Conservation (phyloP, 495 filamentous ascomycete species). For the Xeromyces bisporus region DNA sequence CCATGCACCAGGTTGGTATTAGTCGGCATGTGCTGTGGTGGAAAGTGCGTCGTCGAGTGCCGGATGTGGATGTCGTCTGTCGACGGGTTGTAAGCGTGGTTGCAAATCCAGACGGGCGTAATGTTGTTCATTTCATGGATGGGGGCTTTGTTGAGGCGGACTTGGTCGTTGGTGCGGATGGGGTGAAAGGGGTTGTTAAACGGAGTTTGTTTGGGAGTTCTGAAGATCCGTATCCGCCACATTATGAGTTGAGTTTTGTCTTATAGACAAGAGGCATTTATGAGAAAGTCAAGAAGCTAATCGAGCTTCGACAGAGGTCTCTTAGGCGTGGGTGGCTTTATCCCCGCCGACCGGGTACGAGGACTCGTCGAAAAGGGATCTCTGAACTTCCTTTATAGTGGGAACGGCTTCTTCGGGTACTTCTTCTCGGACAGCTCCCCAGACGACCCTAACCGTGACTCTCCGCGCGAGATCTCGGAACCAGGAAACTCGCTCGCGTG, state of each 20-base stretch:
- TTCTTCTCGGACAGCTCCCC: conserved; percentile 15
- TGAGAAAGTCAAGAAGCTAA: background rate
- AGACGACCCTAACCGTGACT: conserved; percentile 9
- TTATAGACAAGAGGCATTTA: background rate
- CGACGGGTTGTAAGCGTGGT: conserved; percentile 12
- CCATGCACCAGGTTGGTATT: conserved; percentile 15
- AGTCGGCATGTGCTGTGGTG: conserved; percentile 23
- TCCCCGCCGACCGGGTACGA: conserved; percentile 14
- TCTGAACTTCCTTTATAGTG: conserved; percentile 36
- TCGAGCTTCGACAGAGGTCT: conserved; percentile 31
- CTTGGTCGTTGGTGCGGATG: conserved; percentile 46
- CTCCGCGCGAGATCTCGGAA: conserved; percentile 14
- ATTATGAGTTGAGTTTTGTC: conserved; percentile 22
- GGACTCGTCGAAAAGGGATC: conserved; percentile 17
- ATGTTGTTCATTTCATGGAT: conserved; percentile 16
- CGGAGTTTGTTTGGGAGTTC: conserved; percentile 24
- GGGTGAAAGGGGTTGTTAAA: conserved; percentile 34
- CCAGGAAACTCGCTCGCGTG: conserved; percentile 22
- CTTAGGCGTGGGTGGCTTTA: conserved; percentile 38
- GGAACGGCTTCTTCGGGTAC: conserved; percentile 44
- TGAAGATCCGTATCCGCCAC: conserved; percentile 16
- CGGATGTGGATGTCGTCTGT: conserved; percentile 15
- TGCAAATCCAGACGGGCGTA: conserved; percentile 5
- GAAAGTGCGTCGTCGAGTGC: conserved; percentile 13
- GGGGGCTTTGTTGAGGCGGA: conserved; percentile 23